Percentiles rank a stretch among this genome's conserved stretches.
Conservation (phyloP, 352 stramenopile species). For the Globisporangium camurandrum region DNA sequence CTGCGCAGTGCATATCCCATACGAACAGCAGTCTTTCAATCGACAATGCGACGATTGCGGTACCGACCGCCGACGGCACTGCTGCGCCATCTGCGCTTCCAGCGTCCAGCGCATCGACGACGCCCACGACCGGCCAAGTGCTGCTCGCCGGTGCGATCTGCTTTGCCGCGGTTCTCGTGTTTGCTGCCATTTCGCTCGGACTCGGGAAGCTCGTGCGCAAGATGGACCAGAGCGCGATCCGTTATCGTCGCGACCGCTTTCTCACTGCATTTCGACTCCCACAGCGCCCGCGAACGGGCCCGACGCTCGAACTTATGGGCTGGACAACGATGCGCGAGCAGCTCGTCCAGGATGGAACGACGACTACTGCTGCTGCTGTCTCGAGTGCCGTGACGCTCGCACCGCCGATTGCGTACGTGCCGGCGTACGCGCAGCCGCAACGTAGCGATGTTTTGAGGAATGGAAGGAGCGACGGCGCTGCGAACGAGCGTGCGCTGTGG, state of each 20-base stretch:
- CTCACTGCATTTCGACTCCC: constrained; percentile 1
- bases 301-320: constrained; percentile 9
- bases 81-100: background rate
- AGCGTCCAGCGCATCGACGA: no score
- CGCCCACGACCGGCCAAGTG: background rate
- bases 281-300: constrained; percentile 4
- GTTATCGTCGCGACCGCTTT: background rate
- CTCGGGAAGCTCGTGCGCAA: constrained; percentile 14
- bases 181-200: constrained; percentile 7
- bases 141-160: constrained; percentile 2
- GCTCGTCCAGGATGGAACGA: constrained; percentile 1
- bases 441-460: no score
- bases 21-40: background rate
- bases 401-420: background rate
- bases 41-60: background rate
- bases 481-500: constrained; percentile 3
- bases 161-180: constrained; percentile 2
- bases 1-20: background rate
- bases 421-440: background rate
- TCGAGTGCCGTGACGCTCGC: constrained; percentile 1
- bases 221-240: constrained; percentile 3
- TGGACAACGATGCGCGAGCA: constrained; percentile 15
- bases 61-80: background rate
- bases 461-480: no score
- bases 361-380: background rate